These are phyloP conservation scores for Saccharomyces kudriavzevii DNA, from an alignment of 805 yeast species.

Conservation along the genomic window DNA sequence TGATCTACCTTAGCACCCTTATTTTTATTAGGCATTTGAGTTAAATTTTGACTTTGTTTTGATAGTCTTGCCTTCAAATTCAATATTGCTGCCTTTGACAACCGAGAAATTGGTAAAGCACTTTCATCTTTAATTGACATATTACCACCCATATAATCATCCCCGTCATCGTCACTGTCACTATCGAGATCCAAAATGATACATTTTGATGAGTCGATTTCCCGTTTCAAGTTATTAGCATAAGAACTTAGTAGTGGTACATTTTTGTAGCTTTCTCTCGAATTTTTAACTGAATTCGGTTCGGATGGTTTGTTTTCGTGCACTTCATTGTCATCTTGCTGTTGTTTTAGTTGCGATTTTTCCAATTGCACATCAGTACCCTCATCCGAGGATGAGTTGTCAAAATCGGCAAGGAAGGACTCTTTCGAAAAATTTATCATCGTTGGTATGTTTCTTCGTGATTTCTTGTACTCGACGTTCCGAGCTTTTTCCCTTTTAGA, in stretches of 20 bases:
- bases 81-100: slow-evolving; percentile 31
- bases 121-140: background rate
- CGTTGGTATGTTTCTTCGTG: background rate
- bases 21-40: background rate
- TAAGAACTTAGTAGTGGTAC: slow-evolving; percentile 10
- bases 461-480: slow-evolving; percentile 3
- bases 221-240: slow-evolving; percentile 15
- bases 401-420: slow-evolving; percentile 18
- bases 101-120: slow-evolving; percentile 11
- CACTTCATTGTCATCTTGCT: background rate
- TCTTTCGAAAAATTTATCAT: slow-evolving; percentile 14
- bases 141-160: background rate
- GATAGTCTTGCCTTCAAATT: slow-evolving; percentile 32
- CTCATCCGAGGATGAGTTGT: slow-evolving; percentile 8
- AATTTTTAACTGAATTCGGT: background rate
- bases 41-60: slow-evolving; percentile 13
- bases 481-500: background rate
- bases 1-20: slow-evolving; percentile 14
- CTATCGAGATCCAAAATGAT: slow-evolving; percentile 17
- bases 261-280: background rate
- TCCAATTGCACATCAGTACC: background rate
- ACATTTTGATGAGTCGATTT: slow-evolving; percentile 6
- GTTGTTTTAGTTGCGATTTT: background rate
- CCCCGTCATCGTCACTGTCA: slow-evolving; percentile 11
- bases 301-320: background rate